phyloP scores from a whole-genome alignment of 1,284 basidiomycete species.

The Ceratobasidium sp. region DNA sequence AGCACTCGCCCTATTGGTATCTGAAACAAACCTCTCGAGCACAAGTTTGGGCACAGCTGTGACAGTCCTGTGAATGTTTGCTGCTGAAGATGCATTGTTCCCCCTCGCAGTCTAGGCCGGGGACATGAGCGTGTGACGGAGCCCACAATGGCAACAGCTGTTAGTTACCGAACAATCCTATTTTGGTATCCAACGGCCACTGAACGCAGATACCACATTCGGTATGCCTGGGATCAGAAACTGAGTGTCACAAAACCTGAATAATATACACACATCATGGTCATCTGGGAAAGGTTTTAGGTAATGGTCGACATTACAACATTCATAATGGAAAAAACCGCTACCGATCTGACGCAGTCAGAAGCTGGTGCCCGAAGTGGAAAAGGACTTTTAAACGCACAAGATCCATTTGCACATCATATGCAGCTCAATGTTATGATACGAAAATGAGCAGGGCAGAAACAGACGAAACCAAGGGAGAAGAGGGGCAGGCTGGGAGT shows the following conservation, averaged over 20 bases:
- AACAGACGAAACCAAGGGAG: background rate
- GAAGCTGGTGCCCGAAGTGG: background rate
- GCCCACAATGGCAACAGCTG: background rate
- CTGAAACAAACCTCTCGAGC: slow-evolving; percentile 18
- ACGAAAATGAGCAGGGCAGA: background rate
- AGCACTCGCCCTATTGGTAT: background rate
- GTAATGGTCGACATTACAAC: background rate
- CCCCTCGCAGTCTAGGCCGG: slow-evolving; percentile 9
- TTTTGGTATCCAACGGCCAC: slow-evolving; percentile 2
- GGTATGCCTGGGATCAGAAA: background rate
- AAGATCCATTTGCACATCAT: slow-evolving; percentile 17
- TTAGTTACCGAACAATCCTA: slow-evolving; percentile 7
- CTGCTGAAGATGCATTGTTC: background rate
- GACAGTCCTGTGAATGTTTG: slow-evolving; percentile 2
- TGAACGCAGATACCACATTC: background rate
- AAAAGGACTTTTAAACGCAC: background rate
- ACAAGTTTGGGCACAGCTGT: background rate
- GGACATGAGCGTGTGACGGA: slow-evolving; percentile 2
- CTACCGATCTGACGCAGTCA: background rate
- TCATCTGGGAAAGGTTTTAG: background rate
- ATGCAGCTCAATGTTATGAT: background rate
- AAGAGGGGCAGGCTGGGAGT: background rate
- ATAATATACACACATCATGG: background rate
- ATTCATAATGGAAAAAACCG: slow-evolving; percentile 11
- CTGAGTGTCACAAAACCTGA: background rate